Evolutionary conservation across 2,329 filamentous ascomycete species (phyloP), one percentile per base, ranked within the genome.

Genomic region (Trichoderma asperellum): DNA sequence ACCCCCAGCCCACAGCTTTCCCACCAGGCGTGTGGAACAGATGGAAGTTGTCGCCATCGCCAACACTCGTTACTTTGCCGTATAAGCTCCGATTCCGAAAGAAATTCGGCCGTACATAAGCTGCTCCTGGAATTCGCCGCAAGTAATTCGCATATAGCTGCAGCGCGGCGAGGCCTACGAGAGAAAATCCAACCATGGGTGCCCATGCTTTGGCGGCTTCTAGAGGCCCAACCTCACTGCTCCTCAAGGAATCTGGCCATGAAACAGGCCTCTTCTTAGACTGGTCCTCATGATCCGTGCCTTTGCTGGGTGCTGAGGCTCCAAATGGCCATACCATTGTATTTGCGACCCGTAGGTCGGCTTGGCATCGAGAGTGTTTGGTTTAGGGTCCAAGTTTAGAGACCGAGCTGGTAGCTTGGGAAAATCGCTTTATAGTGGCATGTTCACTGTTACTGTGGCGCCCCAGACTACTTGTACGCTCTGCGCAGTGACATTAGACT

Each of bases 11-110:
- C 12, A 91, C 86, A 63, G 94, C 80, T 73, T 89, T 86, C 12
- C 96, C 96, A n/a, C 95, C 95, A 0, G 96, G 96, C 0, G 94
- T 98, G 79, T 99, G 96, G 78, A 91, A 99, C 59, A 99, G 79
- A 74, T 96, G 91, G 79, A 99, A 97, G 77, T 95, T 95, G 80
- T 99, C 96, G 4, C 94, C 96, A 84, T 99, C 96, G 53, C 96
- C 96, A 29, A 99, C 96, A 74, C 92, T 94, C 14, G 95, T 97
- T 53, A 98, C 96, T 71, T 87, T 87, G 16, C 96, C 96, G 74
- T 95, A 91, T 53, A 99, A 77, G 73, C 88, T 94, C 74, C 92
- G 87, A 71, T 84, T 89, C 57, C 92, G 88, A 77, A 95, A 95
- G 77, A 90, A 91, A 12, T 84, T 83, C 2, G 93, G 91, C 59